phyloP scores from a whole-genome alignment of 768 basidiomycete genomes.

The Clathrus columnatus region DNA sequence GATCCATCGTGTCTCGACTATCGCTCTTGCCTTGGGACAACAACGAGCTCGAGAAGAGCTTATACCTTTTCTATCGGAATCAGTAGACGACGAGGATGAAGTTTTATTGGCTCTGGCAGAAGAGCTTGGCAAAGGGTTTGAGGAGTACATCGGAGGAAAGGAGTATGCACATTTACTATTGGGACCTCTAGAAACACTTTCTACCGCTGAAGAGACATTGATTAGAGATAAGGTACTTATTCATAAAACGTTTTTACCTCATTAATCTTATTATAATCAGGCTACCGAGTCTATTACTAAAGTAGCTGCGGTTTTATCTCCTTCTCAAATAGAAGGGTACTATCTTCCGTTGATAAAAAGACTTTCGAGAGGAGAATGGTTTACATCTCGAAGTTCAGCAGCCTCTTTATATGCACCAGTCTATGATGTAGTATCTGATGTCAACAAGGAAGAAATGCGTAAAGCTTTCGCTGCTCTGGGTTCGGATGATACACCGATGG shows the following conservation, averaged over 20 bases:
- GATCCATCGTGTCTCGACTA: conserved; percentile 95
- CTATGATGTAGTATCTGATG: conserved; percentile 67
- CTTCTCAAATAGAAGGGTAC: conserved; percentile 74
- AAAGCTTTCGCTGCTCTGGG: conserved; percentile 76
- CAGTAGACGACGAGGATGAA: conserved; percentile 99
- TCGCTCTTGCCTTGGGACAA: conserved; percentile 91
- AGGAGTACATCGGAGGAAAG: conserved; percentile 89
- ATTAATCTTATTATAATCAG: conserved; percentile 32
- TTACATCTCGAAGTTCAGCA: conserved; percentile 93
- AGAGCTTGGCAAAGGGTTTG: conserved; percentile 85
- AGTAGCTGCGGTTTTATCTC: conserved; percentile 68
- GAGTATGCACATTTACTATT: conserved; percentile 81
- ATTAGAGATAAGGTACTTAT: conserved; percentile 86
- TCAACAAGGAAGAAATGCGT: conserved; percentile 79
- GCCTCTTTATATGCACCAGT: conserved; percentile 89
- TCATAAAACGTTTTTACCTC: not conserved
- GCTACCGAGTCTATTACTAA: conserved; percentile 95
- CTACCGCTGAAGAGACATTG: conserved; percentile 94
- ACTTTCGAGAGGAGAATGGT: conserved; percentile 93
- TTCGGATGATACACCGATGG: conserved; percentile 97
- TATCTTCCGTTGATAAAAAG: conserved; percentile 89
- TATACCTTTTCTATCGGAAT: conserved; percentile 94
- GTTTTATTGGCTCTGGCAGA: conserved; percentile 93
- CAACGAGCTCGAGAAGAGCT: conserved; percentile 94
- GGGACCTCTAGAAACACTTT: conserved; percentile 89